Evolutionary conservation across 2,329 filamentous ascomycete genomes (phyloP), one percentile per base, ranked within the genome.

Genomic region (Tympanopsis confertula): DNA sequence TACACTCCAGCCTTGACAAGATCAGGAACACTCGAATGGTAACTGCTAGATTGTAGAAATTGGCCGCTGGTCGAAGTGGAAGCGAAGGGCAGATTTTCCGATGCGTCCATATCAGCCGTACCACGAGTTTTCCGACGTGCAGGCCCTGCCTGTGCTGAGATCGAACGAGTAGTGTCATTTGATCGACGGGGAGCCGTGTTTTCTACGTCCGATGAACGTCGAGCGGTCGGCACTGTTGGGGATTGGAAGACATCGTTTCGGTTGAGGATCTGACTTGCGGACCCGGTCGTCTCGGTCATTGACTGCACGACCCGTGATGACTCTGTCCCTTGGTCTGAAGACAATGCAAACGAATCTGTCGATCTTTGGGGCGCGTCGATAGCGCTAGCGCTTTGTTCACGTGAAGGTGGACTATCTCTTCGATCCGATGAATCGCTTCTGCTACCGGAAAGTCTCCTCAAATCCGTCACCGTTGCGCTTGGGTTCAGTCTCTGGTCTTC

Each of bases 181-280:
- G 42, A 39, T 20, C 39, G 17, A 19, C 38, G 37, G 35, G 44
- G n/a, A 29, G 44, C 17, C 39, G 35, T 1, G 38, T 14, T 18
- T 22, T 26, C 19, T 35, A 17, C 5, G 44, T 24, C 19, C 38
- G 19, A 38, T 42, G 20, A 28, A 38, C 44, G 36, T 41, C 46
- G 5, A 43, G 43, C 13, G 7, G 65, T 63, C 19, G 62, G 67
- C 50, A 87, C 73, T 0, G 81, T 84, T 13, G 86, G 86, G 19
- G 78, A 80, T 46, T 83, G 78, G 50, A 98, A 96, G 5, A 95
- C 82, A 47, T 91, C 86, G 47, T 87, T 95, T 22, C 84, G 78
- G 38, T 76, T 74, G 5, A 98, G 63, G 26, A 96, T 95, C 56
- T 94, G 87, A 53, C 89, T 96, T 3, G 85, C 89, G 3, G 88